Evolutionary conservation across 305 asterid species (phyloP).

Genomic region (Fraxinus nigra): DNA sequence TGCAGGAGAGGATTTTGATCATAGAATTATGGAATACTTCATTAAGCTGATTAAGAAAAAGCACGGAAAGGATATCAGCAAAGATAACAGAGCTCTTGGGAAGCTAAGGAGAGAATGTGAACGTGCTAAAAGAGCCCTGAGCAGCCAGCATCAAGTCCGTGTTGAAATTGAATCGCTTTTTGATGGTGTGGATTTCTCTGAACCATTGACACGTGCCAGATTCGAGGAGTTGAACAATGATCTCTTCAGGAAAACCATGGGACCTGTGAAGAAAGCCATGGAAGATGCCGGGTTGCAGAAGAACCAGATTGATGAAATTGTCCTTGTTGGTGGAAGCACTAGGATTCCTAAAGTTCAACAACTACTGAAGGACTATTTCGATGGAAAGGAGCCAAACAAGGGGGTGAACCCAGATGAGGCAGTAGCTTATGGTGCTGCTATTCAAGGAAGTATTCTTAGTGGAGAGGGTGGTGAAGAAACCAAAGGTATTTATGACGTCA

Average conservation of each 20-base stretch:
- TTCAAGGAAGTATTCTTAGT: slow-evolving; percentile 49
- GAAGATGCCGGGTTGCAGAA: slow-evolving; percentile 42
- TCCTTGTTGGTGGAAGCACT: slow-evolving; percentile 58
- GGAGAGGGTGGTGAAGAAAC: slow-evolving; percentile 60
- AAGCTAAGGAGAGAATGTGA: slow-evolving; percentile 51
- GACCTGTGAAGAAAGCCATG: slow-evolving; percentile 58
- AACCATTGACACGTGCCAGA: slow-evolving; percentile 49
- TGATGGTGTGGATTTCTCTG: slow-evolving; percentile 50
- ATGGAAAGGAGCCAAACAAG: slow-evolving; percentile 52
- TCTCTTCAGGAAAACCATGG: slow-evolving; percentile 50
- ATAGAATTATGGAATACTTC: slow-evolving; percentile 51
- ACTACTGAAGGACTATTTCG: slow-evolving; percentile 43
- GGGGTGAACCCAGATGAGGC: slow-evolving; percentile 61
- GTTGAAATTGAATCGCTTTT: slow-evolving; percentile 51
- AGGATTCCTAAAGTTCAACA: slow-evolving; percentile 54
- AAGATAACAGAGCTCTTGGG: slow-evolving; percentile 55
- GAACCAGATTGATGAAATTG: slow-evolving; percentile 32
- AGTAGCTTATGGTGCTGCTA: slow-evolving; percentile 57
- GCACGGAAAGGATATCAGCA: slow-evolving; percentile 54
- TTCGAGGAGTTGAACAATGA: slow-evolving; percentile 56
- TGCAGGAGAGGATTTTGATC: slow-evolving; percentile 56
- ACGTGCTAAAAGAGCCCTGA: slow-evolving; percentile 51
- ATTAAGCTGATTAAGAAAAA: slow-evolving; percentile 48
- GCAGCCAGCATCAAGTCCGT: slow-evolving; percentile 56
- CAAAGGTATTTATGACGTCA: slow-evolving; percentile 33